Base-by-base conservation (phyloP, 2,329 filamentous ascomycete genomes). In the Fusarium anthophilum region DNA sequence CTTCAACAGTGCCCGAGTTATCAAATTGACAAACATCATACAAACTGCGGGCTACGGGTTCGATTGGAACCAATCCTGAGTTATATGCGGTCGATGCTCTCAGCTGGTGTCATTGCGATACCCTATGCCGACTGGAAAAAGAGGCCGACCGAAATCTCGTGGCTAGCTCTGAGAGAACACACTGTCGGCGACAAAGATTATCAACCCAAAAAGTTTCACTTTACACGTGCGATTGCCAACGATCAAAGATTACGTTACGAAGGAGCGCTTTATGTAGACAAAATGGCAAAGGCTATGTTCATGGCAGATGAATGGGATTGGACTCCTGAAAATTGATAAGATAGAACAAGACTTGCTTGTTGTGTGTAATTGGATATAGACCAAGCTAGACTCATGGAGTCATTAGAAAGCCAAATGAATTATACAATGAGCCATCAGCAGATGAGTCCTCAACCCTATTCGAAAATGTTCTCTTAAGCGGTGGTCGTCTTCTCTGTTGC, bases 21-120 rank as follows among this genome's bases (percentile, higher is more conserved):
- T 78, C 93, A 95, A 80, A 88, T 95, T 67, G 92, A 95, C 80
- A 88, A 87, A 73, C 86, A 94, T 78, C 93, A 95, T 80, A 86
- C 87, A 4, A 92, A 94, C 80, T 95, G 93, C 78, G 93, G 93
- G 3, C 84, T 94, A 43, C 85, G 92, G 50, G 90, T 89, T 7
- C 86, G 90, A 24, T 81, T 94, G 8, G 83, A 93, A 44, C 91
- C 92, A 13, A 86, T 93, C 8, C 81, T 94, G 22, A 91, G 93
- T 62, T 88, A 91, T 60, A 82, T 95, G 37, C 86, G 90, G 65
- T 80, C 84, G n/a, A 87, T 90, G 83, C 80, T 91, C 8, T 85
- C 86, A 1, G 82, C 87, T 1, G 83, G 81, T 39, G 82, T 82
- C 35, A 77, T 89, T 12, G 82, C 84, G 6, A 78, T 91, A 15